phyloP scores from a whole-genome alignment of 805 yeast genomes.

The Yarrowia phangngaensis region DNA sequence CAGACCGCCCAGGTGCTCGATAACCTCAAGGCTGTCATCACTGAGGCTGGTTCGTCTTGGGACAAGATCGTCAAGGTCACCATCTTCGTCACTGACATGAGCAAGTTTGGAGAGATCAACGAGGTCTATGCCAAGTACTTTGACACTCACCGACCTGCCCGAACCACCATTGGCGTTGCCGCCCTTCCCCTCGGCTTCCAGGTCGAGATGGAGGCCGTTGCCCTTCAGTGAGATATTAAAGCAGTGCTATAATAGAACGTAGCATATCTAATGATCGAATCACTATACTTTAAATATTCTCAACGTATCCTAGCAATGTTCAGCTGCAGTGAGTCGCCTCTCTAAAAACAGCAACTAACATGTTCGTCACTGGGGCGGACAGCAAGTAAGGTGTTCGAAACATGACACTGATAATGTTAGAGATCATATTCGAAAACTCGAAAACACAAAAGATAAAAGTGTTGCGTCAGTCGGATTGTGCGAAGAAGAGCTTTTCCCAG shows the following conservation, averaged over 20 bases:
- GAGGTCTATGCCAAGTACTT: conserved; percentile 61
- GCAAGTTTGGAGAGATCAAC: conserved; percentile 79
- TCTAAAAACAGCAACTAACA: no score
- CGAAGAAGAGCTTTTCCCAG: no score
- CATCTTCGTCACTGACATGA: conserved; percentile 88
- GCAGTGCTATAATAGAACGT: conserved; percentile 27
- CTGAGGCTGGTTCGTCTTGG: conserved; percentile 79
- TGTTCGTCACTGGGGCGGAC: no score
- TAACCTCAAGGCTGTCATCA: conserved; percentile 57
- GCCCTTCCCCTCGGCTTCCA: conserved; percentile 83
- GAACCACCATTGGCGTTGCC: conserved; percentile 96
- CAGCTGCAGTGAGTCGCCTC: no score
- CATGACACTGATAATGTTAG: no score
- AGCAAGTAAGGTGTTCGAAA: no score
- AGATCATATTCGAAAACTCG: no score
- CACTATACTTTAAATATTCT: no score
- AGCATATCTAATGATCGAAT: no score
- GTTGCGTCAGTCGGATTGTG: no score
- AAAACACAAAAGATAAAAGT: no score
- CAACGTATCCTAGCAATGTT: no score
- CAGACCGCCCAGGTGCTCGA: conserved; percentile 43
- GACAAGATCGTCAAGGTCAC: conserved; percentile 83
- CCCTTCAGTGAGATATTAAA: conserved; percentile 49
- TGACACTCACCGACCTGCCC: conserved; percentile 61
- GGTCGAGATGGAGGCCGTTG: conserved; percentile 89